A percentile compares a stretch with the other conserved stretches of the same genome.
These are phyloP conservation scores for Herpetomonas tarakana DNA, from an alignment of 208 protist genomes.

Conservation along the genomic window DNA sequence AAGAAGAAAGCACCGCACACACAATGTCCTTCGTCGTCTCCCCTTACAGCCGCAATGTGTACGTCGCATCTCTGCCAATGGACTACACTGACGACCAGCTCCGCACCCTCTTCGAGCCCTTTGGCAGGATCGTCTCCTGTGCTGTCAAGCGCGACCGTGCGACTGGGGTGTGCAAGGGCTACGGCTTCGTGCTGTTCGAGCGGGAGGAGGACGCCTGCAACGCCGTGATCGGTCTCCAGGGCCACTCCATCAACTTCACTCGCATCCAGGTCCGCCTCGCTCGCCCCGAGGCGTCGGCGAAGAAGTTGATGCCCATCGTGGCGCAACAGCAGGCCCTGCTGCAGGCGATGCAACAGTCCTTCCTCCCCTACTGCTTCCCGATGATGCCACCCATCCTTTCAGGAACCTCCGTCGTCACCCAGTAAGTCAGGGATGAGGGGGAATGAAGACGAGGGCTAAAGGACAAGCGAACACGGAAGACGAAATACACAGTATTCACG, in stretches of 20 bases:
- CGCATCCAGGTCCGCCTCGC: slow-evolving; percentile 82
- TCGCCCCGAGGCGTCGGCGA: slow-evolving; percentile 66
- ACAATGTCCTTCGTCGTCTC: slow-evolving; percentile 43
- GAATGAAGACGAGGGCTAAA: too few relatives aligned
- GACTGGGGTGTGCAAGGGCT: slow-evolving; percentile 70
- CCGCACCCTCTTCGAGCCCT: slow-evolving; percentile 60
- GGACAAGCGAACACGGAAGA: too few relatives aligned
- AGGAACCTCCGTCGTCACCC: slow-evolving; percentile 1
- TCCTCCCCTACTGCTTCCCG: slow-evolving; percentile 48
- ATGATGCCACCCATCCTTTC: slow-evolving; percentile 14
- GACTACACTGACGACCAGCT: slow-evolving; percentile 74
- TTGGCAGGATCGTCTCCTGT: slow-evolving; percentile 63
- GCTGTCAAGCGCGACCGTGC: slow-evolving; percentile 63
- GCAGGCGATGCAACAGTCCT: slow-evolving; percentile 35
- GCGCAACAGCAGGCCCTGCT: slow-evolving; percentile 49
- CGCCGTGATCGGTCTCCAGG: slow-evolving; percentile 64
- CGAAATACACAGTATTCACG: too few relatives aligned
- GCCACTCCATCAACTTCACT: slow-evolving; percentile 53
- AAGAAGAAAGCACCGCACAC: neutral
- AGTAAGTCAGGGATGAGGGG: neutral
- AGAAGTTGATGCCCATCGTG: slow-evolving; percentile 67
- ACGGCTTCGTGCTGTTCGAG: slow-evolving; percentile 85
- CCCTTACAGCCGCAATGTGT: slow-evolving; percentile 76
- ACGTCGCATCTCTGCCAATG: slow-evolving; percentile 78
- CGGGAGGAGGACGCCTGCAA: slow-evolving; percentile 51